phyloP scores from a whole-genome alignment of 345 rosid genomes.

The Dipteronia sinensis region DNA sequence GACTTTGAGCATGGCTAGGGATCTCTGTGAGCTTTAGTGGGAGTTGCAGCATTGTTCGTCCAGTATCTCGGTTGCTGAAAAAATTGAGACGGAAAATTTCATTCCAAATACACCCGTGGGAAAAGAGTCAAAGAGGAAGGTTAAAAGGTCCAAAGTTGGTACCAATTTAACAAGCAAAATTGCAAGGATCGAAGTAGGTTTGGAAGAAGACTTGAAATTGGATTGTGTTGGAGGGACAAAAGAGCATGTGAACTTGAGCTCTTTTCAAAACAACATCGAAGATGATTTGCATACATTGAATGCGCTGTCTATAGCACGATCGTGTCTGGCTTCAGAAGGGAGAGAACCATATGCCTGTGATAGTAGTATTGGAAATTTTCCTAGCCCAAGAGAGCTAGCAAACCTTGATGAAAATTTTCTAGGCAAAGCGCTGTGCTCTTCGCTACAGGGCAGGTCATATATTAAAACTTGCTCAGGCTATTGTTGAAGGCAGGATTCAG shows the following conservation, averaged over 20 bases:
- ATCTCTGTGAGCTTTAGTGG: constrained; percentile 52
- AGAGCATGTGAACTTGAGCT: background rate
- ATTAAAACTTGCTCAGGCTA: constrained; percentile 43
- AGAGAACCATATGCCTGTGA: background rate
- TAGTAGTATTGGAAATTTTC: constrained; percentile 38
- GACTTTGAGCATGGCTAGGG: constrained; percentile 53
- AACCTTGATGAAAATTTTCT: constrained; percentile 45
- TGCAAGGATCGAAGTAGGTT: background rate
- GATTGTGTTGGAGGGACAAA: background rate
- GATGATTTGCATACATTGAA: background rate
- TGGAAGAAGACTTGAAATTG: constrained; percentile 8
- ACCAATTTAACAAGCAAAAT: constrained; percentile 21
- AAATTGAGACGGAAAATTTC: constrained; percentile 9
- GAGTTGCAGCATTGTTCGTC: constrained; percentile 34
- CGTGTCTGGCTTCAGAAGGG: no score
- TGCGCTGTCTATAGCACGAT: background rate
- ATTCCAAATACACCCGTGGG: constrained; percentile 32
- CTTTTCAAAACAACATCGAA: background rate
- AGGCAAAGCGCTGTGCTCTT: constrained; percentile 46
- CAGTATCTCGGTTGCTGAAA: constrained; percentile 11
- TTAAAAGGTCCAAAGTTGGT: constrained; percentile 11
- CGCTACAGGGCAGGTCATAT: constrained; percentile 53
- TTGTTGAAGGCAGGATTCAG: constrained; percentile 46
- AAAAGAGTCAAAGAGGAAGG: constrained; percentile 35
- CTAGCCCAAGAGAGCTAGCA: constrained; percentile 50